These are phyloP conservation scores for Neurospora sp. DNA, from an alignment of 2,329 filamentous ascomycete genomes.

Conservation along the genomic window DNA sequence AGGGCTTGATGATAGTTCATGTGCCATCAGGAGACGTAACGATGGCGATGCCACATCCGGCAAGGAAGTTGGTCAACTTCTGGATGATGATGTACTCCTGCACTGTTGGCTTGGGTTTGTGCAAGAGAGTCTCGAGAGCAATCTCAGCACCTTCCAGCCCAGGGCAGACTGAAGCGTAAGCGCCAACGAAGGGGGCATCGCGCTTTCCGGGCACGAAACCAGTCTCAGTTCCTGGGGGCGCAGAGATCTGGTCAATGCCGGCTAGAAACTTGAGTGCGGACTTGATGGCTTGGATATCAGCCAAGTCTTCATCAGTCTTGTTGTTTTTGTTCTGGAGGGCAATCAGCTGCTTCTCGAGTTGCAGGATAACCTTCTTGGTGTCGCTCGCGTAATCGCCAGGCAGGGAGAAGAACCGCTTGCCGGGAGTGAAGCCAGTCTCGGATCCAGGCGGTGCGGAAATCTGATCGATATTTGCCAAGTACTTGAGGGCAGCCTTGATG, in stretches of 20 bases:
- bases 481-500: slow-evolving; percentile 8
- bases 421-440: slow-evolving; percentile 4
- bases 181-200: slow-evolving; percentile 6
- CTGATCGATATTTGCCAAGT: slow-evolving; percentile 8
- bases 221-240: slow-evolving; percentile 12
- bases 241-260: slow-evolving; percentile 13
- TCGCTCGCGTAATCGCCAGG: slow-evolving; percentile 13
- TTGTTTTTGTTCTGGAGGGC: slow-evolving; percentile 17
- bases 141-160: slow-evolving; percentile 63
- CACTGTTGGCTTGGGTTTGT: slow-evolving; percentile 8
- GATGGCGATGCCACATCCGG: slow-evolving; percentile 27
- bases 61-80: slow-evolving; percentile 17
- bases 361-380: slow-evolving; percentile 13
- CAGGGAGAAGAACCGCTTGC: slow-evolving; percentile 11
- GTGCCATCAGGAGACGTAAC: slow-evolving; percentile 25
- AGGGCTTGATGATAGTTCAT: slow-evolving; percentile 23
- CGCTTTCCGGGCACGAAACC: slow-evolving; percentile 18
- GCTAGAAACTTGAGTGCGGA: slow-evolving; percentile 13
- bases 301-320: slow-evolving; percentile 13
- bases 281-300: slow-evolving; percentile 15
- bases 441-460: slow-evolving; percentile 7
- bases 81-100: slow-evolving; percentile 12
- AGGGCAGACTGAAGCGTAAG: slow-evolving; percentile 48
- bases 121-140: slow-evolving; percentile 14
- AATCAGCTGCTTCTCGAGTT: slow-evolving; percentile 12